Conservation (phyloP, 73 alveolate genomes). For the Paramecium sonneborni region DNA sequence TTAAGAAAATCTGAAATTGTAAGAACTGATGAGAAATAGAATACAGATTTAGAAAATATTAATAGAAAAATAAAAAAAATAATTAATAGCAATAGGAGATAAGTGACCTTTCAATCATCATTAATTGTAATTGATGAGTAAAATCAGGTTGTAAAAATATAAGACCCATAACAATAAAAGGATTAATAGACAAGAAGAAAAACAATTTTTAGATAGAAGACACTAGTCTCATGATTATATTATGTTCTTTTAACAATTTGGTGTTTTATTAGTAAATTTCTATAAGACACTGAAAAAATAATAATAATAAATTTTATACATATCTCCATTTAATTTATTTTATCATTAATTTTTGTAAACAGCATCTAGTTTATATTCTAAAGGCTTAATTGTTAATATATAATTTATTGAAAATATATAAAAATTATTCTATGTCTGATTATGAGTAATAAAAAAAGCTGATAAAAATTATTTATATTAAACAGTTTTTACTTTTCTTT, state of each 20-base stretch:
- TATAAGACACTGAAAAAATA: not conserved
- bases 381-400: too few relatives aligned
- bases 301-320: too few relatives aligned
- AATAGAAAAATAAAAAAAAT: not conserved
- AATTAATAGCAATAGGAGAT: constrained; percentile 1
- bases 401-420: too few relatives aligned
- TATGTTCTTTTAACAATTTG: not conserved
- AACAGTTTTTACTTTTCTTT: too few relatives aligned
- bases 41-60: not conserved
- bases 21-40: not conserved
- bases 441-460: too few relatives aligned
- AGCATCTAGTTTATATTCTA: too few relatives aligned
- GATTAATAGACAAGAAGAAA: not conserved
- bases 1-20: not conserved
- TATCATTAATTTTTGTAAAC: too few relatives aligned
- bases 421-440: too few relatives aligned
- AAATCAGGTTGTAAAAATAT: not conserved
- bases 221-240: not conserved
- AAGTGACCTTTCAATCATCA: not conserved
- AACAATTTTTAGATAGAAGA: not conserved
- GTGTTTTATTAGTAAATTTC: not conserved
- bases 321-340: too few relatives aligned
- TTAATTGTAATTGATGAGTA: not conserved
- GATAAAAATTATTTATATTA: too few relatives aligned
- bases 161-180: not conserved